phyloP scores from a whole-genome alignment of 1,284 basidiomycete species.

The Sporisorium exsertum region DNA sequence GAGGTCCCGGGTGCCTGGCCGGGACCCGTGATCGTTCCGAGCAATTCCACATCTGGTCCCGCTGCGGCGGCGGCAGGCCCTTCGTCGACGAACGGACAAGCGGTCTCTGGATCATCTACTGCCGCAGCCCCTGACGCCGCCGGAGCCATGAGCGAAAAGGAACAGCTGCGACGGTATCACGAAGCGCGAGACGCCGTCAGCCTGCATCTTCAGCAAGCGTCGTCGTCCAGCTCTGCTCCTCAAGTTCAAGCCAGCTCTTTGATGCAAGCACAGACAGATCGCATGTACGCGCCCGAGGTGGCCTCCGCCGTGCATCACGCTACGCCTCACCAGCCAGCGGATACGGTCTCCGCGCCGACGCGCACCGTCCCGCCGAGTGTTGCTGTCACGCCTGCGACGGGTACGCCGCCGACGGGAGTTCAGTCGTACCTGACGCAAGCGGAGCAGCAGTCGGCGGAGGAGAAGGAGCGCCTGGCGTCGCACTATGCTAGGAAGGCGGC shows the following conservation, averaged over 20 bases:
- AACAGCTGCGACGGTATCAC: conserved; percentile 58
- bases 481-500: conserved; percentile 46
- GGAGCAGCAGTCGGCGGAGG: conserved; percentile 41
- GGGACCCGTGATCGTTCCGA: not conserved
- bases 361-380: not conserved
- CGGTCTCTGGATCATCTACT: not conserved
- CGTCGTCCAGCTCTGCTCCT: not conserved
- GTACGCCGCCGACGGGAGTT: not conserved
- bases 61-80: not conserved
- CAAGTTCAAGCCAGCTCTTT: not conserved
- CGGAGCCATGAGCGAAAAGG: conserved; percentile 44
- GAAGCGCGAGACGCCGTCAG: conserved; percentile 56
- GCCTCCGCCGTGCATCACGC: conserved; percentile 42
- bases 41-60: not conserved
- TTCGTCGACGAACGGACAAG: not conserved
- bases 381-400: not conserved
- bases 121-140: not conserved
- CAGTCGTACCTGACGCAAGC: conserved; percentile 42
- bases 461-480: conserved; percentile 46
- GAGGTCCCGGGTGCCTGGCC: conserved; percentile 29
- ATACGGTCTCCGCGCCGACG: conserved; percentile 26
- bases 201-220: conserved; percentile 27
- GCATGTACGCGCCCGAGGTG: conserved; percentile 32
- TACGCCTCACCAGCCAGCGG: conserved; percentile 35
- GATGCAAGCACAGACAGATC: not conserved